Conservation (phyloP, 2,329 filamentous ascomycete species). For the Ascochyta fabae region DNA sequence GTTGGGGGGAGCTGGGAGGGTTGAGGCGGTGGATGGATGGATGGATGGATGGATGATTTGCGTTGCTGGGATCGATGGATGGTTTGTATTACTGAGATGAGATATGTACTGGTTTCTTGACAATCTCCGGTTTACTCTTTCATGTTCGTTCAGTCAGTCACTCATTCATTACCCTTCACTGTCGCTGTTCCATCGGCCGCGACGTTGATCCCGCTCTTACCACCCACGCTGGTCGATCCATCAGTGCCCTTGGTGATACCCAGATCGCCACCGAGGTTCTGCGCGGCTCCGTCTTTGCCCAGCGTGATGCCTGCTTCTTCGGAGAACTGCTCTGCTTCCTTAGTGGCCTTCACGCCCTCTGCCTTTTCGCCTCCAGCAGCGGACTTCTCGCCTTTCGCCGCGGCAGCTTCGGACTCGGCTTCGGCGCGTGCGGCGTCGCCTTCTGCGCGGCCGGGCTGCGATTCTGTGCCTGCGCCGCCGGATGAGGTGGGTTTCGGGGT, state of each 20-base stretch:
- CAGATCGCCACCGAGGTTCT: conserved; percentile 41
- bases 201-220: conserved; percentile 41
- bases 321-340: conserved; percentile 41
- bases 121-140: too few species aligned
- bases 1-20: too few species aligned
- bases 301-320: conserved; percentile 39
- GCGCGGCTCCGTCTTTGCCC: conserved; percentile 30
- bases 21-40: too few species aligned
- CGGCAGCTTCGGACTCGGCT: conserved; percentile 21
- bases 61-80: too few species aligned
- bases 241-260: conserved; percentile 43
- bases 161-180: conserved; percentile 15
- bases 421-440: conserved; percentile 24
- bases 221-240: conserved; percentile 41
- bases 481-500: conserved; percentile 2
- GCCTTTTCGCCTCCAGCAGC: conserved; percentile 26
- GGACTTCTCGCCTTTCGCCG: conserved; percentile 22
- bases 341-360: conserved; percentile 36
- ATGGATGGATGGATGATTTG: too few species aligned
- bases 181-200: conserved; percentile 34
- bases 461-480: conserved; percentile 21
- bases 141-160: too few species aligned
- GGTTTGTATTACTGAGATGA: too few species aligned
- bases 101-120: too few species aligned
- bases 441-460: conserved; percentile 31